phyloP scores from a whole-genome alignment of 179 eudicot species.

The Spergularia azorica region DNA sequence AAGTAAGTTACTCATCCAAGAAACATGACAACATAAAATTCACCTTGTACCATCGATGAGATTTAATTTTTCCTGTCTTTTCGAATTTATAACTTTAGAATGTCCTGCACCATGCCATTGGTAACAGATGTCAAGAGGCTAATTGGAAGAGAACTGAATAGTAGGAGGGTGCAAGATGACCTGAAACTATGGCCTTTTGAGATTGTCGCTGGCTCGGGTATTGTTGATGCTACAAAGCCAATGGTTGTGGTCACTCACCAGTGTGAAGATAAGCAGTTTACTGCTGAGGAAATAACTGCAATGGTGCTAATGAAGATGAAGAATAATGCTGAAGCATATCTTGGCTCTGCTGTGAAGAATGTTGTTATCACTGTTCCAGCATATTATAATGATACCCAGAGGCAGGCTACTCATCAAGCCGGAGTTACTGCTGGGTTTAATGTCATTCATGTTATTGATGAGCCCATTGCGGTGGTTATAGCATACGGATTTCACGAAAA shows the following conservation, averaged over 20 bases:
- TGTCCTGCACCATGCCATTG: too few species aligned
- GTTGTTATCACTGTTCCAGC: neutral
- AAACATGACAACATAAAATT: too few species aligned
- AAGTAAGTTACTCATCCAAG: too few species aligned
- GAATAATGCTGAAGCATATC: neutral
- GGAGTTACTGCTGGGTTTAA: neutral
- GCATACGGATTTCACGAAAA: neutral
- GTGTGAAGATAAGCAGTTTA: neutral
- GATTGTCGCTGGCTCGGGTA: neutral
- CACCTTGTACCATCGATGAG: too few species aligned
- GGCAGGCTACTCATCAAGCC: neutral
- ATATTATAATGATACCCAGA: neutral
- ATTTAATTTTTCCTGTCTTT: too few species aligned
- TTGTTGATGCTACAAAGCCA: neutral
- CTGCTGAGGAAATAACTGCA: neutral
- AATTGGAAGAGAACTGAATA: neutral
- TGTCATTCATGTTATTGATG: neutral
- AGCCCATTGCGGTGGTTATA: neutral
- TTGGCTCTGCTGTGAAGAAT: neutral
- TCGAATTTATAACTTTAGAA: too few species aligned
- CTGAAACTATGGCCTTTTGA: neutral
- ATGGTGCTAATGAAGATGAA: neutral
- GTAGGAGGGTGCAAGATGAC: neutral
- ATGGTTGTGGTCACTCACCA: neutral
- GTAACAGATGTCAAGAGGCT: conserved; percentile 6